Conservation (phyloP, 495 filamentous ascomycete genomes). For the Aspergillus ellipticus region DNA sequence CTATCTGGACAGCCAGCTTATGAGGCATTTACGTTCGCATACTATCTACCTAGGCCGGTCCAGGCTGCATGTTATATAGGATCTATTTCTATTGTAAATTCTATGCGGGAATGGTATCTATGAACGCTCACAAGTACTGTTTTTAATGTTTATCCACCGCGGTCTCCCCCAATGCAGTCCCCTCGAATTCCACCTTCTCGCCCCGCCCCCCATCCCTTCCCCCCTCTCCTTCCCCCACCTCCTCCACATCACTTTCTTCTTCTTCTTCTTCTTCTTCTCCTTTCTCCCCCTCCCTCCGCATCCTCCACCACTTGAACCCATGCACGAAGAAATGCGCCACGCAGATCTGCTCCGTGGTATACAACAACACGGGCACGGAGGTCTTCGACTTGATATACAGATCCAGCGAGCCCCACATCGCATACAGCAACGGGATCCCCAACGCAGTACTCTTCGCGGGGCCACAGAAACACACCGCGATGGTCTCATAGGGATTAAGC, state of each 20-base stretch:
- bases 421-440: slow-evolving; percentile 49
- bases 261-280: too few relatives aligned
- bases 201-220: background rate
- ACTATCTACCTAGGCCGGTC: background rate
- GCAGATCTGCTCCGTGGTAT: slow-evolving; percentile 55
- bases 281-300: slow-evolving; percentile 16
- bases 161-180: background rate
- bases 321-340: slow-evolving; percentile 54
- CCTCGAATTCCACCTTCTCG: background rate
- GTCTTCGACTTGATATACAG: slow-evolving; percentile 49
- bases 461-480: slow-evolving; percentile 55
- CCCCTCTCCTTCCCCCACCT: background rate
- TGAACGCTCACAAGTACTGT: background rate
- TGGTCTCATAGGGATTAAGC: slow-evolving; percentile 45
- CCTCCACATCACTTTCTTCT: slow-evolving; percentile 10
- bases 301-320: slow-evolving; percentile 44
- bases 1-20: too few relatives aligned
- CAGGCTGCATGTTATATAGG: slow-evolving; percentile 11
- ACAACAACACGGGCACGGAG: slow-evolving; percentile 51
- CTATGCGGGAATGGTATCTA: background rate
- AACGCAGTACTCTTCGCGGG: slow-evolving; percentile 55
- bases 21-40: background rate
- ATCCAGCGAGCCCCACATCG: slow-evolving; percentile 51
- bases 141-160: background rate
- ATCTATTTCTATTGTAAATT: slow-evolving; percentile 14